These are phyloP conservation scores for Alternaria metachromatica DNA, from an alignment of 2,329 filamentous ascomycete species.

Conservation along the genomic window DNA sequence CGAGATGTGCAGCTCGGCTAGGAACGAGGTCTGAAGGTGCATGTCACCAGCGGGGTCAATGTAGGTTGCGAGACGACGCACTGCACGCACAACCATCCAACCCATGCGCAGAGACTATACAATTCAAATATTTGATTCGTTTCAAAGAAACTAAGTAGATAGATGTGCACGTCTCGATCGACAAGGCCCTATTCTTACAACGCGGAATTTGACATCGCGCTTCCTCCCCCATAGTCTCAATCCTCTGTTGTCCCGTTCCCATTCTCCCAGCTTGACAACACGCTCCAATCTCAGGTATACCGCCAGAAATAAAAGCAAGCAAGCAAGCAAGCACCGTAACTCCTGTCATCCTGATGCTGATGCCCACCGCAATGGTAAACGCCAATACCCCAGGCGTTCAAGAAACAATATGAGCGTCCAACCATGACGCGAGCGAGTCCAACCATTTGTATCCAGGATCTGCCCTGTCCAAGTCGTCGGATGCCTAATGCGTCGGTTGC, in stretches of 20 bases:
- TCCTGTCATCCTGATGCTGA: not conserved
- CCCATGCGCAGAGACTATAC: not conserved
- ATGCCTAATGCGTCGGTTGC: conserved; percentile 25
- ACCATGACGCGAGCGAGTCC: not conserved
- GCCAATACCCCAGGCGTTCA: not conserved
- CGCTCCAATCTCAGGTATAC: conserved; percentile 6
- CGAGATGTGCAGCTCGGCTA: not conserved
- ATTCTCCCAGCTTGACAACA: not conserved
- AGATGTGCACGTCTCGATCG: not conserved
- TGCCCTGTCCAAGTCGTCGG: not conserved
- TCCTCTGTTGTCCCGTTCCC: not conserved
- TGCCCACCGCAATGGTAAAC: not conserved
- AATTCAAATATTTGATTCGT: not conserved
- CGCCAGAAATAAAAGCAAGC: not conserved
- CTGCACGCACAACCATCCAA: too few relatives aligned
- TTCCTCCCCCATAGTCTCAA: not conserved
- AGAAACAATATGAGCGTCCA: not conserved
- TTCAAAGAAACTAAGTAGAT: not conserved
- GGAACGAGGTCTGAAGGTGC: not conserved
- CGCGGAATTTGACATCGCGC: not conserved
- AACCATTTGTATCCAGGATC: not conserved
- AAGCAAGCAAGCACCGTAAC: conserved; percentile 3
- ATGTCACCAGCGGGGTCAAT: not conserved
- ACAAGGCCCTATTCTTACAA: not conserved
- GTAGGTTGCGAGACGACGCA: not conserved